Evolutionary conservation across 345 rosid species (phyloP), one percentile per base, ranked within the genome.

Genomic region (Euclidium syriacum): DNA sequence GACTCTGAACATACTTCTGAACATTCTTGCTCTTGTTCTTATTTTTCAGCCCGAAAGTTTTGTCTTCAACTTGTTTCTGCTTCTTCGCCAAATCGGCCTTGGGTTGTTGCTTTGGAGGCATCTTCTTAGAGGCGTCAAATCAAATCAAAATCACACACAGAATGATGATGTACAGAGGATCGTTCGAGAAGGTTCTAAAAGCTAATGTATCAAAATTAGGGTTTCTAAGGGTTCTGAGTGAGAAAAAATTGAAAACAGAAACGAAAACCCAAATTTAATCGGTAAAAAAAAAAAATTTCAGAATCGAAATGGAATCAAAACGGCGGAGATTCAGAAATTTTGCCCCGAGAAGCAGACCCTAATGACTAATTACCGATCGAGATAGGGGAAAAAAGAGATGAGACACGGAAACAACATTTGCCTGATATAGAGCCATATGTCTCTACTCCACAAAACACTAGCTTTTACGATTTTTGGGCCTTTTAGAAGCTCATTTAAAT

Each of bases 1-100:
- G 92, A 64, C 44, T 78, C 72, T 91, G 98, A 24, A 91, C 95
- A 42, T 91, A 91, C 66, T 91, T 88, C 68, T 91, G 98, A 50
- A 91, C 98, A 68, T 80, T 91, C 73, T 91, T 91, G 70, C 95
- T 88, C 84, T 88, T 91, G 74, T 86, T 91, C 76, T 91, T 91
- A 77, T 91, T 88, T 71, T 91, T 91, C 68, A 88, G 75, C 1
- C 98, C 98, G 60, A 91, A 91, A 1, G 96, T 91, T 76, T 85
- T 91, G 83, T 88, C 98, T 74, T 91, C 98, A 19, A 88, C 92
- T 59, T 85, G 41, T 77, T 91, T 91, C 77, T 88, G 96, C 83
- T 91, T 91, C 81, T 86, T 88, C 68, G 96, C 87, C 64, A 91
- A 40, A 74, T 91, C 96, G 32, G 83, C 79, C 75, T 92, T 89